Conservation (phyloP, 23 red algal species). For the Gracilaria vermiculophylla region DNA sequence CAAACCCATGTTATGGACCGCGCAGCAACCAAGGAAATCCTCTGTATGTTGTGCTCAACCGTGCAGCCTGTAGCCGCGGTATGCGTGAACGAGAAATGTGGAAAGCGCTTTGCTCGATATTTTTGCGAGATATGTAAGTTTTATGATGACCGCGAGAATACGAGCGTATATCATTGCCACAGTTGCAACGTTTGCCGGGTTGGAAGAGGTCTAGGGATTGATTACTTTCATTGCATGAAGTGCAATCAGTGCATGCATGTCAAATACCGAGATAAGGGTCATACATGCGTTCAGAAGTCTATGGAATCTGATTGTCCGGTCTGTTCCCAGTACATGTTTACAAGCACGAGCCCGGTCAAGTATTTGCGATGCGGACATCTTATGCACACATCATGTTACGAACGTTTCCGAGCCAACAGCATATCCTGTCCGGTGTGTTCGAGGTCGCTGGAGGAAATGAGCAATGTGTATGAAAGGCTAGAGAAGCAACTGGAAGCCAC, state of each 20-base stretch:
- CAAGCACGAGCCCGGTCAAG: constrained; percentile 85
- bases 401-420: constrained; percentile 38
- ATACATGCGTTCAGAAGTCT: constrained; percentile 82
- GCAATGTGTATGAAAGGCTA: constrained; percentile 53
- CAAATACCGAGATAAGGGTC: constrained; percentile 64
- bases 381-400: constrained; percentile 89
- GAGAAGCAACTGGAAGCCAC: constrained; percentile 51
- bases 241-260: constrained; percentile 95
- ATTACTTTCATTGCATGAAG: constrained; percentile 99
- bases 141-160: constrained; percentile 76
- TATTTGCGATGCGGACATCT: constrained; percentile 96
- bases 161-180: constrained; percentile 93
- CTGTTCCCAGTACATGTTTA: constrained; percentile 90
- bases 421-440: constrained; percentile 87
- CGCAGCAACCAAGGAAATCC: constrained; percentile 79
- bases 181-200: constrained; percentile 98
- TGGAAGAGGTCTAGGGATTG: constrained; percentile 92
- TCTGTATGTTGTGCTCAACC: constrained; percentile 86
- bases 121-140: constrained; percentile 89
- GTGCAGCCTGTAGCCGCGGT: constrained; percentile 66
- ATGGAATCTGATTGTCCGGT: constrained; percentile 98
- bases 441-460: constrained; percentile 87
- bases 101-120: constrained; percentile 77
- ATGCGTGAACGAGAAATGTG: constrained; percentile 72
- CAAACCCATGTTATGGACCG: constrained; percentile 88